phyloP scores from a whole-genome alignment of 768 basidiomycete species.

The Dacryopinax primogenitus region DNA sequence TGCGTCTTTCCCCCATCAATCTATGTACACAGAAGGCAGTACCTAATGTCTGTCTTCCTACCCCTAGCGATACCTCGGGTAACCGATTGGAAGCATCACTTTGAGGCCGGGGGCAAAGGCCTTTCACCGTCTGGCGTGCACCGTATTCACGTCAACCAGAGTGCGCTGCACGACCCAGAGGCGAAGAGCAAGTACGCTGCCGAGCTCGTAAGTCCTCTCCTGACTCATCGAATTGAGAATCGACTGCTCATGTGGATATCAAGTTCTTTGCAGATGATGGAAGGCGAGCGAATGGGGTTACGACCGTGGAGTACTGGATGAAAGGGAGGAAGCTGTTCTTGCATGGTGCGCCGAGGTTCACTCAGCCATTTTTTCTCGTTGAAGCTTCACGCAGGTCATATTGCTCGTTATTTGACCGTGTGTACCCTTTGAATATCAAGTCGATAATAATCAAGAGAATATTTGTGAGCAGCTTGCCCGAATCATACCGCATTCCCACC shows the following conservation, averaged over 20 bases:
- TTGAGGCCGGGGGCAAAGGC: slow-evolving; percentile 31
- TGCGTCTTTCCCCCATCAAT: slow-evolving; percentile 20
- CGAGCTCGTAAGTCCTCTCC: slow-evolving; percentile 36
- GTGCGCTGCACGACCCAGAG: slow-evolving; percentile 41
- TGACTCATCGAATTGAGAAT: neutral
- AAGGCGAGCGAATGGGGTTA: slow-evolving; percentile 40
- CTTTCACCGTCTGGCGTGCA: slow-evolving; percentile 39
- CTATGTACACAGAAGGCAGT: neutral
- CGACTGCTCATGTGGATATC: neutral
- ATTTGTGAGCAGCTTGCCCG: too few species aligned
- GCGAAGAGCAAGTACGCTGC: slow-evolving; percentile 39
- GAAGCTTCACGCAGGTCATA: neutral
- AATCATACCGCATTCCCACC: too few species aligned
- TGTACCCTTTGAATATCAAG: too few species aligned
- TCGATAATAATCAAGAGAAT: too few species aligned
- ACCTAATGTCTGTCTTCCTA: neutral
- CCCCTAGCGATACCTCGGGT: slow-evolving; percentile 37
- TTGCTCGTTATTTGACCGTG: neutral
- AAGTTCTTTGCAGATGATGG: slow-evolving; percentile 62
- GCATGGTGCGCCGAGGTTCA: slow-evolving; percentile 33
- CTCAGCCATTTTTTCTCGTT: neutral
- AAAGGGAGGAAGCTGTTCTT: slow-evolving; percentile 41
- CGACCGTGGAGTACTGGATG: slow-evolving; percentile 44
- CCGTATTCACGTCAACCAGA: slow-evolving; percentile 42
- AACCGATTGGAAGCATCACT: slow-evolving; percentile 30